Evolutionary conservation across 2,329 filamentous ascomycete species (phyloP), one percentile per base, ranked within the genome.

Genomic region (Ambrosiella cleistominuta): DNA sequence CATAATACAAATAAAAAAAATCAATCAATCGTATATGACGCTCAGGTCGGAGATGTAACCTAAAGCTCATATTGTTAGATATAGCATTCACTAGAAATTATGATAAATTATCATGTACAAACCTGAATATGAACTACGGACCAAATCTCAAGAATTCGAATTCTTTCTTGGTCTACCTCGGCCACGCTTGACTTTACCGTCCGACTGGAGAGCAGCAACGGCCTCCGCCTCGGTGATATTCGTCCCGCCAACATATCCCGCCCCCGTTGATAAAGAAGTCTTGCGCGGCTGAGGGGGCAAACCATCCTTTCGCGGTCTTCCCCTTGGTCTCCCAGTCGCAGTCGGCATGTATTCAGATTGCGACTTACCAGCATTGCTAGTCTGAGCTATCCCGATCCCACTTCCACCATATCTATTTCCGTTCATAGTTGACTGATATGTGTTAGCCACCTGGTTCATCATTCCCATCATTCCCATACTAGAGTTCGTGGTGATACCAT

Each of bases 281-380:
- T 57, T 53, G n/a, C 47, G 19, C 1, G 27, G 37, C 15, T 60
- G 58, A 17, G 54, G 54, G 12, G 58, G 58, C 40, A 45, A 44
- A 60, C 64, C 67, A 61, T 66, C 69, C 63, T 74, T 74, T 59
- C 70, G 70, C 44, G 74, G 74, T 8, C 74, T 71, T 36, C 74
- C 74, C n/a, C 74, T 72, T 45, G 72, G 72, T n/a, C 71, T 69
- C 38, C 74, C 74, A 1, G 68, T 38, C 1, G 51, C 74, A 1
- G 68, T 38, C 1, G 51, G 36, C 44, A 47, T 15, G 19, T 47
- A 47, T 47, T 15, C 19, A n/a, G 44, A 47, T 11, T 47, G n/a
- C 19, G 44, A 47, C 5, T 8, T 47, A 3, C 27, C 27, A 27
- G 4, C n/a, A 47, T 17, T 47, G 44, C 8, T 2, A 17, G n/a